Conservation (phyloP, 257 asterid species). For the Echium plantagineum region DNA sequence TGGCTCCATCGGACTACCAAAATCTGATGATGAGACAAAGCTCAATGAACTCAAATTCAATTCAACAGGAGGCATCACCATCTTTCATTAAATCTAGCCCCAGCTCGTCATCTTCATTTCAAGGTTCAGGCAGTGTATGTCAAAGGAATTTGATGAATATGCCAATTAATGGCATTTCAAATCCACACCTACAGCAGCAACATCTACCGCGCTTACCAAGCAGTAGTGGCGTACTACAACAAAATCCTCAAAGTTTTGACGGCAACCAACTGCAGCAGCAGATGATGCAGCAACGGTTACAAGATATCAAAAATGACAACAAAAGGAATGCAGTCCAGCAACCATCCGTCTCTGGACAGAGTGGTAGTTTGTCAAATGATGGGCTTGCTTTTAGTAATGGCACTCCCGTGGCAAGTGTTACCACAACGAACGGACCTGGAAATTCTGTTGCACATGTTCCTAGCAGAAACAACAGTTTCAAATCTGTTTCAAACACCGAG, state of each 20-base stretch:
- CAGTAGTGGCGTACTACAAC: constrained; percentile 28
- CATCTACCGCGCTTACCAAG: constrained; percentile 22
- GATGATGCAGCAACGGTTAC: constrained; percentile 61
- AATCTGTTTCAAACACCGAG: constrained; percentile 38
- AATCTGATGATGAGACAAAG: constrained; percentile 63
- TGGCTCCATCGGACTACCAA: constrained; percentile 56
- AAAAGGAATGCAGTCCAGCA: constrained; percentile 25
- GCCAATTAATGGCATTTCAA: constrained; percentile 15
- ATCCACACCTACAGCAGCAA: constrained; percentile 17
- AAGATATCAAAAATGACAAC: constrained; percentile 40
- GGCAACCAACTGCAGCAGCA: constrained; percentile 64
- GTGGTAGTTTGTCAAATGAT: constrained; percentile 29
- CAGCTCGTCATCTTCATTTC: constrained; percentile 27
- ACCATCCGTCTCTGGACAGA: constrained; percentile 25
- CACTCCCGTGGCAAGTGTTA: constrained; percentile 18
- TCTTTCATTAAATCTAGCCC: constrained; percentile 37
- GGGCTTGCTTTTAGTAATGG: constrained; percentile 28
- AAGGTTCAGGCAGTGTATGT: constrained; percentile 29
- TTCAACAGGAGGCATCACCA: constrained; percentile 44
- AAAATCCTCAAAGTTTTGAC: constrained; percentile 30
- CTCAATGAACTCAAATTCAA: constrained; percentile 49
- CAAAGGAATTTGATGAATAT: constrained; percentile 32
- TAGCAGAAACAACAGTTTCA: constrained; percentile 60
- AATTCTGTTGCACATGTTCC: constrained; percentile 23
- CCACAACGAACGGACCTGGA: constrained; percentile 23